Evolutionary conservation across 2,329 filamentous ascomycete genomes (phyloP).

Genomic region (Ilyonectria sp.): DNA sequence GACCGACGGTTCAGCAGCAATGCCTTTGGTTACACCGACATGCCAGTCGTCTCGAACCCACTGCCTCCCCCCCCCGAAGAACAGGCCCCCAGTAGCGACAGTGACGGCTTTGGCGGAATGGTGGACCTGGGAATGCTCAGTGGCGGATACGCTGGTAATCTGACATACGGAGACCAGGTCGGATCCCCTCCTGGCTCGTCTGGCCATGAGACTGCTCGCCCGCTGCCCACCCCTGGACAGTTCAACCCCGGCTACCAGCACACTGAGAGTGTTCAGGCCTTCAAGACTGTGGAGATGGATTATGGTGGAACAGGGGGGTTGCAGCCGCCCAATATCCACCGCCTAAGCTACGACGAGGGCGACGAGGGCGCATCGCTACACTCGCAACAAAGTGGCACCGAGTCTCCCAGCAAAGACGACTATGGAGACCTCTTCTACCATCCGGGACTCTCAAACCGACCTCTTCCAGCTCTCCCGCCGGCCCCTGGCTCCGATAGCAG

Average conservation of each 20-base stretch:
- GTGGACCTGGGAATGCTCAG: constrained; percentile 84
- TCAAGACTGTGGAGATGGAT: constrained; percentile 81
- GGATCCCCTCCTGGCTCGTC: constrained; percentile 59
- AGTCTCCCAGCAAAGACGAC: constrained; percentile 79
- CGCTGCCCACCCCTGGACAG: constrained; percentile 63
- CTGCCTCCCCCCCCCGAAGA: constrained; percentile 67
- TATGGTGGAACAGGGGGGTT: constrained; percentile 92
- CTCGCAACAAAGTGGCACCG: constrained; percentile 71
- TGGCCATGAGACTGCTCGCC: constrained; percentile 62
- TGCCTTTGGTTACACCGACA: constrained; percentile 51
- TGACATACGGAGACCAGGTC: constrained; percentile 66
- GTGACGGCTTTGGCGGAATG: constrained; percentile 70
- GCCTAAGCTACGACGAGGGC: constrained; percentile 92
- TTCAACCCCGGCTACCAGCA: constrained; percentile 45
- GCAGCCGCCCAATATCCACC: constrained; percentile 79
- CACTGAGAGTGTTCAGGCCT: constrained; percentile 56
- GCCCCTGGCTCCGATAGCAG: constrained; percentile 74
- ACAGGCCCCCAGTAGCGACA: constrained; percentile 72
- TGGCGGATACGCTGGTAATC: constrained; percentile 75
- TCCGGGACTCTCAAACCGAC: constrained; percentile 80
- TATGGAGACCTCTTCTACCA: constrained; percentile 96
- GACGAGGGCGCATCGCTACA: constrained; percentile 80
- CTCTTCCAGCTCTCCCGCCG: constrained; percentile 73
- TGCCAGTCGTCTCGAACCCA: constrained; percentile 50
- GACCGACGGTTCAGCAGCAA: constrained; percentile 65